A percentile compares a stretch with the other conserved stretches of the same genome.
These are phyloP conservation scores for Venturia nashicola DNA, from an alignment of 2,329 filamentous ascomycete species.

Conservation along the genomic window DNA sequence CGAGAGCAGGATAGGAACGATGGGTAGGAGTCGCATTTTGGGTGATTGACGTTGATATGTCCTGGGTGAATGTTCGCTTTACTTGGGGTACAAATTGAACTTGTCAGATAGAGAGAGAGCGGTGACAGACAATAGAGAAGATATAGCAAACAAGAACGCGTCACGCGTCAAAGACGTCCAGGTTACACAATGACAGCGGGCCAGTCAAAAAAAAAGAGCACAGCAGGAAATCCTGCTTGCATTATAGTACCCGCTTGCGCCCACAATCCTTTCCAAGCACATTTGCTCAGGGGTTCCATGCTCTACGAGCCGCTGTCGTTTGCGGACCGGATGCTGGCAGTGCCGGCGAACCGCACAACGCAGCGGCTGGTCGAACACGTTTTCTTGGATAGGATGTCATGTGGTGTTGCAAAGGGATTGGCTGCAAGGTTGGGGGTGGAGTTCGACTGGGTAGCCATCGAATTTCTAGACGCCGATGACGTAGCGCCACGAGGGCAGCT, in stretches of 20 bases:
- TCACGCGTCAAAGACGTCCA: not conserved
- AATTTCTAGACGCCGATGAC: slow-evolving; percentile 1
- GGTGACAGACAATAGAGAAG: not conserved
- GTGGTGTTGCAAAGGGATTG: not conserved
- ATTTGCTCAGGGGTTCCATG: not conserved
- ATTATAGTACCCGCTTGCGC: not conserved
- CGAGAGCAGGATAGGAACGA: slow-evolving; percentile 39
- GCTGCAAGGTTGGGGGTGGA: not conserved
- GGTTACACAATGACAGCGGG: not conserved
- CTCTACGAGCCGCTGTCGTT: not conserved
- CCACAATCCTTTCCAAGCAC: not conserved
- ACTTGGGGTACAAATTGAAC: not conserved
- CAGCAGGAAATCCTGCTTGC: not conserved
- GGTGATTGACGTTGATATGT: not conserved
- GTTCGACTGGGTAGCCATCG: not conserved
- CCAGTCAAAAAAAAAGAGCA: not conserved
- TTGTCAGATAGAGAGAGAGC: not conserved
- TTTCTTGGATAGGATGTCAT: not conserved
- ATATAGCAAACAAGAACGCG: not conserved
- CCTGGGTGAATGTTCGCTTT: not conserved
- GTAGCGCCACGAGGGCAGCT: not conserved
- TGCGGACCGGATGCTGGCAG: not conserved
- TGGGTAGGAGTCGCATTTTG: slow-evolving; percentile 33
- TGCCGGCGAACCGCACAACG: not conserved
- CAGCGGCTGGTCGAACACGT: not conserved